phyloP scores from a whole-genome alignment of 2,329 filamentous ascomycete species.

The Ilyonectria destructans region DNA sequence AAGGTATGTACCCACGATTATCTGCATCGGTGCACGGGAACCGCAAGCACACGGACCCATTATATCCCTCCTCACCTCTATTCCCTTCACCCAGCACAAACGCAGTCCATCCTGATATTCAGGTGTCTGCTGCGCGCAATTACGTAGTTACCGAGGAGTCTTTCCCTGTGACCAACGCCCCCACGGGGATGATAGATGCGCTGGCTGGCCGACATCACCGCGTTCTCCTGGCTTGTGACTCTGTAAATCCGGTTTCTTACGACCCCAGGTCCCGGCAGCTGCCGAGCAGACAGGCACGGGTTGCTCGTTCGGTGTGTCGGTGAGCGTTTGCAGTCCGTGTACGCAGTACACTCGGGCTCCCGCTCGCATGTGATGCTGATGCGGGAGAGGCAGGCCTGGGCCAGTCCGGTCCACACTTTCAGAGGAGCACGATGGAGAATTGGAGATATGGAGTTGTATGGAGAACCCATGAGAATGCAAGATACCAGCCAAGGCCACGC shows the following conservation, averaged over 20 bases:
- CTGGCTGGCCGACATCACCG: slow-evolving; percentile 18
- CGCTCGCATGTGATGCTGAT: slow-evolving; percentile 32
- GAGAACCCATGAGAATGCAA: slow-evolving; percentile 21
- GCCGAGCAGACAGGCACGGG: slow-evolving; percentile 20
- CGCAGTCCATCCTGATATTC: slow-evolving; percentile 14
- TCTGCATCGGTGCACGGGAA: slow-evolving; percentile 38
- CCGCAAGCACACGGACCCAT: slow-evolving; percentile 30
- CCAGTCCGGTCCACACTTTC: slow-evolving; percentile 6
- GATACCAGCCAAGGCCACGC: slow-evolving; percentile 18
- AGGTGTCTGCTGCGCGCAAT: slow-evolving; percentile 24
- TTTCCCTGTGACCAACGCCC: slow-evolving; percentile 9
- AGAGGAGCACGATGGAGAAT: slow-evolving; percentile 1
- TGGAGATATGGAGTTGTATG: slow-evolving; percentile 22
- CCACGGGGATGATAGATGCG: slow-evolving; percentile 27
- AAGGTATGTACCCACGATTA: slow-evolving; percentile 31
- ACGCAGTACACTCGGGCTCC: neutral
- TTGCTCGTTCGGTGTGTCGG: slow-evolving; percentile 35
- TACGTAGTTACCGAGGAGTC: slow-evolving; percentile 3
- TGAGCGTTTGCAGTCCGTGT: slow-evolving; percentile 23
- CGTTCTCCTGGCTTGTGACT: slow-evolving; percentile 22
- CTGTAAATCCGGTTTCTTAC: slow-evolving; percentile 44
- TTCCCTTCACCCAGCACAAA: slow-evolving; percentile 35
- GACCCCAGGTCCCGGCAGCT: slow-evolving; percentile 33
- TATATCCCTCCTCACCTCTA: slow-evolving; percentile 3
- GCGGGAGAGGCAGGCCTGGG: slow-evolving; percentile 19